These are phyloP conservation scores for Metschnikowia baotianmanensis DNA, from an alignment of 805 yeast genomes.

Conservation along the genomic window DNA sequence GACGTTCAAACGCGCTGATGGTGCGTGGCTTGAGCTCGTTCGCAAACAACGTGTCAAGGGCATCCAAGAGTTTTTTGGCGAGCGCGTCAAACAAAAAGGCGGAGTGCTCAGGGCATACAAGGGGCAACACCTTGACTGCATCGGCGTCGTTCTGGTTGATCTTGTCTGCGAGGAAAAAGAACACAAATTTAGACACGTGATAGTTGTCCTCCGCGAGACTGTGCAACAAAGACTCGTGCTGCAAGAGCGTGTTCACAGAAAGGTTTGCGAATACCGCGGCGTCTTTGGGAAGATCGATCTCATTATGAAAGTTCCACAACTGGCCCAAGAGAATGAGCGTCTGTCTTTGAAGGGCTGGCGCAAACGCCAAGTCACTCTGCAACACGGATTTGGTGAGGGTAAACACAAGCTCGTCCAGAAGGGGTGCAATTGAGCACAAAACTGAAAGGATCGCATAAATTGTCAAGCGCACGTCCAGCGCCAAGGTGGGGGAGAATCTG, in stretches of 20 bases:
- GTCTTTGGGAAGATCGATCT: constrained; percentile 14
- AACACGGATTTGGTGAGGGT: constrained; percentile 36
- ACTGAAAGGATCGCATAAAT: constrained; percentile 83
- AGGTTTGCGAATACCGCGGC: constrained; percentile 20
- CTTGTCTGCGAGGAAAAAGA: constrained; percentile 27
- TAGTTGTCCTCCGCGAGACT: constrained; percentile 25
- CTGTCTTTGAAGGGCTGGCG: constrained; percentile 24
- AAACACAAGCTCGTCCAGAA: constrained; percentile 34
- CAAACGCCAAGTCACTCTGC: constrained; percentile 23
- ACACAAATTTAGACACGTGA: constrained; percentile 31
- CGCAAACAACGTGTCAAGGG: constrained; percentile 8
- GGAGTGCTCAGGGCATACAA: constrained; percentile 20
- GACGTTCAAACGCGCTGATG: constrained; percentile 22
- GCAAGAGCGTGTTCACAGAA: constrained; percentile 7
- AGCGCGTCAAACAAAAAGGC: constrained; percentile 19
- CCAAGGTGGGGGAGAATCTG: constrained; percentile 21
- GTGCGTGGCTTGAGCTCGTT: constrained; percentile 20
- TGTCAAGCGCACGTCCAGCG: constrained; percentile 67
- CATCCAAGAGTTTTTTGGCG: constrained; percentile 12
- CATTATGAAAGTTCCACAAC: constrained; percentile 32
- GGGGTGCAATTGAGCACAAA: constrained; percentile 66
- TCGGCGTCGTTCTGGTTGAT: constrained; percentile 19
- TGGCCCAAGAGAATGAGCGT: constrained; percentile 42
- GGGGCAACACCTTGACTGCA: constrained; percentile 23
- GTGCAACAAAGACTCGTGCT: constrained; percentile 9